These are phyloP conservation scores for Lunularia cruciata DNA, from an alignment of 225 moss, liverwort and hornwort species.

Conservation along the genomic window DNA sequence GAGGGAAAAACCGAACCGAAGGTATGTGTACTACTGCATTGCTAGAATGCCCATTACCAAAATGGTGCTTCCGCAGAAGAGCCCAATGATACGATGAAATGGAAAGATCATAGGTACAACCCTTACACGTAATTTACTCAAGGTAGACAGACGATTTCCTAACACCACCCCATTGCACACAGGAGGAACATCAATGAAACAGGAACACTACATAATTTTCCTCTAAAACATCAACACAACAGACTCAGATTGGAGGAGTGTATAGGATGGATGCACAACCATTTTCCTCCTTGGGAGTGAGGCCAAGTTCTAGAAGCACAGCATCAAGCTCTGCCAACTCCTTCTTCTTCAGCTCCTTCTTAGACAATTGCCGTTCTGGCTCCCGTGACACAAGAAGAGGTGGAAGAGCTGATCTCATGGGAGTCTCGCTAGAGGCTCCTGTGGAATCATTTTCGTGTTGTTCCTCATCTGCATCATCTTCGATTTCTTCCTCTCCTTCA, in stretches of 20 bases:
- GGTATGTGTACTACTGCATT: no score
- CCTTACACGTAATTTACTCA: no score
- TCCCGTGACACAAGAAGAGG: constrained; percentile 40
- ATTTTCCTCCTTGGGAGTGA: constrained; percentile 55
- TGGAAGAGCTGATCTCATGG: constrained; percentile 30
- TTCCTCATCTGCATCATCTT: constrained; percentile 55
- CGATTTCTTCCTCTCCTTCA: constrained; percentile 57
- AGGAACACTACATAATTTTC: neutral
- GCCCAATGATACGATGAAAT: no score
- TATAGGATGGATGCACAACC: constrained; percentile 38
- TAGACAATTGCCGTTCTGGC: constrained; percentile 60
- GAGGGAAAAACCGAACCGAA: no score
- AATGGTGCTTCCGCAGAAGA: no score
- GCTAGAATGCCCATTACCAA: no score
- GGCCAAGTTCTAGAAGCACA: constrained; percentile 52
- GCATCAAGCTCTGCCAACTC: constrained; percentile 62
- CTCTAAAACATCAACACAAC: neutral
- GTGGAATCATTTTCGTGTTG: constrained; percentile 41
- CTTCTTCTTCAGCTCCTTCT: constrained; percentile 62
- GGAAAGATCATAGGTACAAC: no score
- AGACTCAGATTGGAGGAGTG: no score
- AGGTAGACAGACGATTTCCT: no score
- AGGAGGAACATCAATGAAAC: no score
- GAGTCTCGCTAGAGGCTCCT: constrained; percentile 11
- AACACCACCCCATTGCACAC: no score